A percentile compares a stretch with the other conserved stretches of the same genome.
These are phyloP conservation scores for Astrothelium subdiscretum DNA, from an alignment of 495 filamentous ascomycete genomes.

Conservation along the genomic window DNA sequence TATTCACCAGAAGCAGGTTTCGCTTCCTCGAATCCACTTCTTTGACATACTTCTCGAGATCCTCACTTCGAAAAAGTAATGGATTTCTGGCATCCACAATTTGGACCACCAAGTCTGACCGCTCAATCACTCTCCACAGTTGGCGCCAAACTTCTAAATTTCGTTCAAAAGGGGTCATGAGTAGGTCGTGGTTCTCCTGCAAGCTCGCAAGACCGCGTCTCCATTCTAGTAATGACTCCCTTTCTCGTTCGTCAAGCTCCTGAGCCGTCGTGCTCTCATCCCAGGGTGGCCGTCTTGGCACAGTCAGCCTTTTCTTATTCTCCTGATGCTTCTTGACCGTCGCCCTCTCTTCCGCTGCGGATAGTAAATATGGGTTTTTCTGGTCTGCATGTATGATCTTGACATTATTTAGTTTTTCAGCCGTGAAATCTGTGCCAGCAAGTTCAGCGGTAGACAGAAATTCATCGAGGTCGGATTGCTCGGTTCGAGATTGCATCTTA, in stretches of 20 bases:
- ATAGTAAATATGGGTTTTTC: slow-evolving; percentile 87
- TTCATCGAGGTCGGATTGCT: slow-evolving; percentile 89
- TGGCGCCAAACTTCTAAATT: slow-evolving; percentile 98
- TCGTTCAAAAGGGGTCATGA: slow-evolving; percentile 97
- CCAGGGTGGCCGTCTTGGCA: slow-evolving; percentile 85
- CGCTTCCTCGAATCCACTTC: slow-evolving; percentile 79
- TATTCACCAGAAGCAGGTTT: slow-evolving; percentile 92
- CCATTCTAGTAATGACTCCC: slow-evolving; percentile 77
- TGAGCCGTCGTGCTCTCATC: slow-evolving; percentile 68
- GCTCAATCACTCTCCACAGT: slow-evolving; percentile 95
- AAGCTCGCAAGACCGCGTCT: slow-evolving; percentile 81
- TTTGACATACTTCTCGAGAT: slow-evolving; percentile 87
- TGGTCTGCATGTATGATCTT: slow-evolving; percentile 96
- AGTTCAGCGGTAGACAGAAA: slow-evolving; percentile 81
- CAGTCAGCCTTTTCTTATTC: slow-evolving; percentile 67
- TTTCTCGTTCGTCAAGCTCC: slow-evolving; percentile 69
- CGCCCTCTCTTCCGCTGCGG: slow-evolving; percentile 70
- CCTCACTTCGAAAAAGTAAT: slow-evolving; percentile 84
- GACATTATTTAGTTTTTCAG: slow-evolving; percentile 96
- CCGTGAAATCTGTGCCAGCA: slow-evolving; percentile 95
- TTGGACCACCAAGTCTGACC: slow-evolving; percentile 91
- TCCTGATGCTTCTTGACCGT: slow-evolving; percentile 68
- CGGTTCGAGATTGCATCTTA: slow-evolving; percentile 97
- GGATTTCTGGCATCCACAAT: slow-evolving; percentile 98
- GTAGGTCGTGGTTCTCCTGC: slow-evolving; percentile 80